phyloP scores from a whole-genome alignment of 78 protist species.

The Monocercomonoides exilis region DNA sequence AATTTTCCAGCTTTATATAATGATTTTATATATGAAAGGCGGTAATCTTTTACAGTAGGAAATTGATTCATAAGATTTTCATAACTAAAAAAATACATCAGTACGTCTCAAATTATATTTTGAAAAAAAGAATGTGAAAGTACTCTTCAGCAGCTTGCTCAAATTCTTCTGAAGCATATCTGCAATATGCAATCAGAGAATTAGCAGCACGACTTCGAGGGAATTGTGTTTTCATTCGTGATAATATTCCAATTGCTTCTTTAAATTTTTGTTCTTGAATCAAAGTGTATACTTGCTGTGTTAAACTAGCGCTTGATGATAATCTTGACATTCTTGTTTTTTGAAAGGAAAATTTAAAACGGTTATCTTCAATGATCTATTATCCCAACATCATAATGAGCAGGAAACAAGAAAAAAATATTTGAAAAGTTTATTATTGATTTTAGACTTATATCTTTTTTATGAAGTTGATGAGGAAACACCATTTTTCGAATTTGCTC shows the following conservation, averaged over 20 bases:
- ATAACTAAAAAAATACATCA: not conserved
- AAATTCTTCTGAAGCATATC: slow-evolving; percentile 48
- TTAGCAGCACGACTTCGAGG: slow-evolving; percentile 57
- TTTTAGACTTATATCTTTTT: no score
- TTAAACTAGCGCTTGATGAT: not conserved
- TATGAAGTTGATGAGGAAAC: no score
- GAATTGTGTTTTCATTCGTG: not conserved
- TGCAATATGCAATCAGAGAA: slow-evolving; percentile 63
- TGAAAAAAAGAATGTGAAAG: not conserved
- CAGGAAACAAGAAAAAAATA: no score
- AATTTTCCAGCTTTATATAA: slow-evolving; percentile 52
- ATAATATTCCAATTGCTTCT: slow-evolving; percentile 28
- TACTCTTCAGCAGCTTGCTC: slow-evolving; percentile 37
- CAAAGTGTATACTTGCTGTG: slow-evolving; percentile 30
- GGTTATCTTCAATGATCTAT: no score
- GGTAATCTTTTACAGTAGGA: slow-evolving; percentile 55
- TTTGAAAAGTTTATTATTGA: no score
- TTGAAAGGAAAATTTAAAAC: not conserved
- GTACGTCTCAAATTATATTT: no score
- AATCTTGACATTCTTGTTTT: not conserved
- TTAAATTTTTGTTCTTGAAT: slow-evolving; percentile 33
- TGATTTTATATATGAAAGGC: slow-evolving; percentile 50
- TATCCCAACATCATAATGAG: no score
- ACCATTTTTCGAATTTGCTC: no score
- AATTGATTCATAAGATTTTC: slow-evolving; percentile 20